Evolutionary conservation across 2,329 filamentous ascomycete species (phyloP), one percentile per base, ranked within the genome.

Genomic region (Penicillium sp.): DNA sequence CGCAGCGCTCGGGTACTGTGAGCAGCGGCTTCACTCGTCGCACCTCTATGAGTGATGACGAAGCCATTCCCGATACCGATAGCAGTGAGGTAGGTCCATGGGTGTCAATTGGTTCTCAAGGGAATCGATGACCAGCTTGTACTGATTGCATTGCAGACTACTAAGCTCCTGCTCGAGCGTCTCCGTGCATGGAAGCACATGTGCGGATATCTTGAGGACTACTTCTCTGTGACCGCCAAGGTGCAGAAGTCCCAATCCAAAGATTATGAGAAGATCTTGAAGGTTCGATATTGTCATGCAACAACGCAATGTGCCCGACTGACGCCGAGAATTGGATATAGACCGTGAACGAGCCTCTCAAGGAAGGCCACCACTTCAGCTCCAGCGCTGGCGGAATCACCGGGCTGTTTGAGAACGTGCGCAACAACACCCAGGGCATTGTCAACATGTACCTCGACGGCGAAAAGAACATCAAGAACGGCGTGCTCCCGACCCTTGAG

Each of bases 151-250:
- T 42, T 0, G 1, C 53, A 90, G 87, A 89, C 88, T 21, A 86
- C 88, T n/a, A 87, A 83, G 39, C 82, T 97, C 46, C 87, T 99
- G 60, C 82, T 88, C 51, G 91, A 97, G 79, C 86, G 94, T 61
- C 81, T 99, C 57, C 88, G 90, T 67, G 94, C 94, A 44, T 99
- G 92, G 92, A 97, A 97, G 74, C 93, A 97, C 73, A 90, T 92
- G 57, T 90, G 92, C 58, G 90, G 82, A 53, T 93, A 96, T 70
- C 82, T 99, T 45, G 92, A 97, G 75, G 91, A 96, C 48, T 99
- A 97, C 72, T 82, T 97, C 67, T 79, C 79, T 29, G 87, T 89
- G 6, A 90, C 92, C 3, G 92, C 96, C 74, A 97, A 93, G 81
- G 81, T 90, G 54, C 88, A 97, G 70, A 88, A 87, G 69, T 82